phyloP scores from a whole-genome alignment of 352 stramenopile species.

The Globisporangium nunn region DNA sequence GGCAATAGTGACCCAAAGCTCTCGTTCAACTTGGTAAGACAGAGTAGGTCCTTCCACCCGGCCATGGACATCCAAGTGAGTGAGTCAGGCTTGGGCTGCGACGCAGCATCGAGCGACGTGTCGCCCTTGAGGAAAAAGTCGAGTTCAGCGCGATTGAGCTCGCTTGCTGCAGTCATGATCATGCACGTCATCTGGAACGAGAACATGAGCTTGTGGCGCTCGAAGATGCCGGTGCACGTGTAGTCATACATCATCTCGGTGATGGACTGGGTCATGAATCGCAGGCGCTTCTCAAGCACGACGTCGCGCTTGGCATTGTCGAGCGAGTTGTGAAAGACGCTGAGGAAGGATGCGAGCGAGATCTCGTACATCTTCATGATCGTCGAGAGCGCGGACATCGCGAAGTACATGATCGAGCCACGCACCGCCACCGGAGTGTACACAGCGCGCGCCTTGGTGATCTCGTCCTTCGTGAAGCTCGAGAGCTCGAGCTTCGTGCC shows the following conservation, averaged over 20 bases:
- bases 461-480: slow-evolving; percentile 92
- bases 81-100: slow-evolving; percentile 58
- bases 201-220: slow-evolving; percentile 97
- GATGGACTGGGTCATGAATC: slow-evolving; percentile 87
- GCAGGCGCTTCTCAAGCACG: slow-evolving; percentile 84
- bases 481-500: slow-evolving; percentile 90
- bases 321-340: slow-evolving; percentile 88
- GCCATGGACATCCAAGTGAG: slow-evolving; percentile 81
- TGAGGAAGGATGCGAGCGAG: slow-evolving; percentile 89
- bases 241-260: slow-evolving; percentile 95
- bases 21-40: slow-evolving; percentile 63
- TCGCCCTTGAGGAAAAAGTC: slow-evolving; percentile 96
- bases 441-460: slow-evolving; percentile 84
- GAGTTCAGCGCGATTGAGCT: slow-evolving; percentile 83
- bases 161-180: slow-evolving; percentile 84
- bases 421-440: slow-evolving; percentile 90
- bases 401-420: slow-evolving; percentile 94
- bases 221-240: slow-evolving; percentile 95
- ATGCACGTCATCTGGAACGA: slow-evolving; percentile 96
- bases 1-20: slow-evolving; percentile 46
- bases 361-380: slow-evolving; percentile 97
- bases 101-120: slow-evolving; percentile 83
- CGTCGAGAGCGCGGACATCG: slow-evolving; percentile 85
- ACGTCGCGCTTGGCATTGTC: slow-evolving; percentile 89
- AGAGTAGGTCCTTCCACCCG: slow-evolving; percentile 92